These are phyloP conservation scores for Urochloa ruziziensis DNA, from an alignment of 176 grass and related monocot genomes.

Conservation along the genomic window DNA sequence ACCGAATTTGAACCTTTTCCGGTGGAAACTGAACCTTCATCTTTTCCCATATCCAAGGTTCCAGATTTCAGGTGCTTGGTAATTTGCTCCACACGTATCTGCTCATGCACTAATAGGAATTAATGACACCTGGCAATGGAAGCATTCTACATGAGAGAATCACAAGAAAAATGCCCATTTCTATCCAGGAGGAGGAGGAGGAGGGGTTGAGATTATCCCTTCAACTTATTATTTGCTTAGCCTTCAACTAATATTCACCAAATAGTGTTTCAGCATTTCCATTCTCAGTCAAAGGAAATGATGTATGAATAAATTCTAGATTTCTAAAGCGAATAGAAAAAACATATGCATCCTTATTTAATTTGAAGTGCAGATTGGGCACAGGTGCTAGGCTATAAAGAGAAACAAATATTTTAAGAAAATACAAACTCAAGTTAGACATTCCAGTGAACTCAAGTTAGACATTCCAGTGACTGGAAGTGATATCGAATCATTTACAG, in stretches of 20 bases:
- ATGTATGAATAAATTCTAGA: neutral
- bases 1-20: conserved; percentile 37
- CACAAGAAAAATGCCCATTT: conserved; percentile 43
- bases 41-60: conserved; percentile 44
- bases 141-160: conserved; percentile 65
- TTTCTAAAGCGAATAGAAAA: neutral
- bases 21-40: conserved; percentile 43
- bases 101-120: conserved; percentile 73
- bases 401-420: conserved; percentile 2
- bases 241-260: neutral
- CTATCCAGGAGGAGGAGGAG: neutral
- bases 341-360: neutral
- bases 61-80: conserved; percentile 61
- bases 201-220: neutral
- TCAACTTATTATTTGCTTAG: neutral
- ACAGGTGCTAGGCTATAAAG: neutral
- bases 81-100: conserved; percentile 94
- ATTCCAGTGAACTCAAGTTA: neutral
- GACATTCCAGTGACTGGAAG: neutral
- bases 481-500: neutral
- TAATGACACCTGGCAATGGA: conserved; percentile 73
- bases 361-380: conserved; percentile 4
- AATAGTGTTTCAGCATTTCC: neutral
- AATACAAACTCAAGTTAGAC: neutral
- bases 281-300: conserved; percentile 7